These are phyloP conservation scores for Phytophthora cryptogea DNA, from an alignment of 352 stramenopile genomes.

Conservation along the genomic window DNA sequence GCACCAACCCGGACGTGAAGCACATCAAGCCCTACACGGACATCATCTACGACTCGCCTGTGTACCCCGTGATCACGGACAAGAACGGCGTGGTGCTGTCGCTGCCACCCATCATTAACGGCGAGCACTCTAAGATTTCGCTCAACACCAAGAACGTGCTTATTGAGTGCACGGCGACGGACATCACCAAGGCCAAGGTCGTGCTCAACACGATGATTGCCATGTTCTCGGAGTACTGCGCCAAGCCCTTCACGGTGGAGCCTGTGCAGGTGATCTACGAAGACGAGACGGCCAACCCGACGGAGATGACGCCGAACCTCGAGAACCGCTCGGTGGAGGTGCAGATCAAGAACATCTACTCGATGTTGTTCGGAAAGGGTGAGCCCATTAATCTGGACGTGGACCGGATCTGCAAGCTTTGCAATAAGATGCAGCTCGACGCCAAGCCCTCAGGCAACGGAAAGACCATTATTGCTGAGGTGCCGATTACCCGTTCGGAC, in stretches of 20 bases:
- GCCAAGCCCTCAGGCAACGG: constrained; percentile 68
- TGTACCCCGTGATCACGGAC: constrained; percentile 98
- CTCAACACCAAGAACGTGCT: constrained; percentile 98
- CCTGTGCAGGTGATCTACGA: constrained; percentile 98
- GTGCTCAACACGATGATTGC: constrained; percentile 99
- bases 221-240: constrained; percentile 99
- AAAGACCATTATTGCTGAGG: constrained; percentile 89
- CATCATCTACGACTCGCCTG: constrained; percentile 99
- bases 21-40: constrained; percentile 99
- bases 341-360: constrained; percentile 87
- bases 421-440: constrained; percentile 98
- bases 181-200: constrained; percentile 99
- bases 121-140: constrained; percentile 96
- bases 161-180: constrained; percentile 99
- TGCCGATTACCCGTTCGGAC: constrained; percentile 97
- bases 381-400: constrained; percentile 84
- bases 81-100: constrained; percentile 95
- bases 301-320: constrained; percentile 93
- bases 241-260: constrained; percentile 96
- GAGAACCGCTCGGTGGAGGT: constrained; percentile 88
- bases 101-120: constrained; percentile 99
- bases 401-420: constrained; percentile 91
- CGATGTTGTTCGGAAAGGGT: constrained; percentile 85
- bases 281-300: constrained; percentile 61
- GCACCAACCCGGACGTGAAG: constrained; percentile 94